Evolutionary conservation across 257 asterid species (phyloP), one percentile per base, ranked within the genome.

Genomic region (Eustoma russellianum): DNA sequence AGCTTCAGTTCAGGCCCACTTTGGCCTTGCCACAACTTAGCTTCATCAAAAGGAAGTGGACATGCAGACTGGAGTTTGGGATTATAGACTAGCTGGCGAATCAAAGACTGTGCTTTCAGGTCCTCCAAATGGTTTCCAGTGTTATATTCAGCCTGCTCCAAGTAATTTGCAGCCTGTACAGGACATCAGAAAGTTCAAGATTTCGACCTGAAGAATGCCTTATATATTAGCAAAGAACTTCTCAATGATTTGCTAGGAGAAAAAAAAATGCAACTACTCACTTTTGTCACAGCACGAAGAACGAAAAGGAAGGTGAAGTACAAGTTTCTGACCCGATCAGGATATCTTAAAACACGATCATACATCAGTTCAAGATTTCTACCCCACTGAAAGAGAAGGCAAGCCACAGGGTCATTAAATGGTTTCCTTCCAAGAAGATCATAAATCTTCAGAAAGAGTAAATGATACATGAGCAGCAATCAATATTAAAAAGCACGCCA

Each of bases 271-370:
- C 33, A n/a, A 17, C 17, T n/a, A 55, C 88, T 79, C 55, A 82
- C 94, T 63, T 81, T 84, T 43, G 76, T 75, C 66, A 82, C 88
- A 5, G 86, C 74, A 13, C 78, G 77, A 50, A 82, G 79, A 59
- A 82, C 81, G 60, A 85, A 82, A 52, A 85, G 85, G 48, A 67
- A 81, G 56, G 86, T 71, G 86, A 81, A 81, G 73, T 85, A 82
- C 57, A 85, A 68, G 66, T 82, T 85, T 28, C 75, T 52, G 35
- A 82, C 82, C 46, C 92, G 88, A 35, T 81, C 94, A 6, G 82
- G 94, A 53, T 70, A 63, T 52, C 48, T 77, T 76, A 82, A 68
- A 62, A 77, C 88, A 11, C 82, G 83, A 30, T 84, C 80, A 59
- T 77, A 70, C 83, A 84, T 18, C 60, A 84, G 56, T 0, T 78